Base-by-base conservation (phyloP, 2,329 filamentous ascomycete genomes). In the Camptophora hylomeconis region DNA sequence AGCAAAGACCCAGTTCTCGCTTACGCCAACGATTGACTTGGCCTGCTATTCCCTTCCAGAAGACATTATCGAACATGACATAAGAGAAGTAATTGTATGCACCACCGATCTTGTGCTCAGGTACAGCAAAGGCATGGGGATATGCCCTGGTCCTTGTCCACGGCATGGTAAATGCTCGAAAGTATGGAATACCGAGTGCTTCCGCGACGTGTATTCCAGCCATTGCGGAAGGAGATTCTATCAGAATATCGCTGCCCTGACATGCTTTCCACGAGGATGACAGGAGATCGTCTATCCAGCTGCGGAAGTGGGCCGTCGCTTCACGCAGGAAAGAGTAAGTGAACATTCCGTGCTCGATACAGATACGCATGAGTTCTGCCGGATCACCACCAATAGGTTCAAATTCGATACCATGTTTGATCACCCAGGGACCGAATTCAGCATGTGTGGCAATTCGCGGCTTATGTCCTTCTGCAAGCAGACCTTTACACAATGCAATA, bases 141-240 rank as follows among this genome's bases (percentile, higher is more conserved):
- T 98, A 98, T 1, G 87, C 84, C 30, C 89, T 69, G 10, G 89
- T 98, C 26, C 86, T 75, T 1, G 89, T 93, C 89, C 89, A 98
- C 0, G 89, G 89, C 89, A 98, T 98, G 11, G 84, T 92, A 50
- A 98, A 98, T 0, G 86, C 87, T 32, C 89, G 75, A 61, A 95
- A 95, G 53, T 98, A 98, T 0, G 89, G 89, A 24, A 98, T 92
- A 9, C 72, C 67, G 2, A 98, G 66, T 14, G 84, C 83, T 57
- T 98, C 89, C 2, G 89, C 89, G 41, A 98, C 92, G 52, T 98
- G 89, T 30, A 98, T 93, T 15, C 89, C 89, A 1, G 80, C 84
- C 89, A 98, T 98, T 9, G 89, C 84, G 33, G 82, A 92, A 0
- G 89, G 89, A 25, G 82, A 92, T 52, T 98, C 89, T 36, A 98